phyloP scores from a whole-genome alignment of 2,329 filamentous ascomycete genomes.

The Colletotrichum noveboracense region DNA sequence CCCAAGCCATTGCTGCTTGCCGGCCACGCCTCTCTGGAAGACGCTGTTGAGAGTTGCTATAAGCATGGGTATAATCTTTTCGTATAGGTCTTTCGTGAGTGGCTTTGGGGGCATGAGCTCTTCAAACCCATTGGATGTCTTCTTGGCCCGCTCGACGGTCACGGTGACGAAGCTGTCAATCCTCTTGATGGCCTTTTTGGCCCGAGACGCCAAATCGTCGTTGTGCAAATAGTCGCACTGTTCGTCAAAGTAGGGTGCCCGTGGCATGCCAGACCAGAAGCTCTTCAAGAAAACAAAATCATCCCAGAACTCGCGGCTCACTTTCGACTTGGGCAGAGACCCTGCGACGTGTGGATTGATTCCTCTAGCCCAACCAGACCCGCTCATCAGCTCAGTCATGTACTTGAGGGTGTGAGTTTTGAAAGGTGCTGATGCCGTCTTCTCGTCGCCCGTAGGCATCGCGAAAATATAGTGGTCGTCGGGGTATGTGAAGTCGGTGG shows the following conservation, averaged over 20 bases:
- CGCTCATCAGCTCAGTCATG: slow-evolving; percentile 2
- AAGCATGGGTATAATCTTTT: background rate
- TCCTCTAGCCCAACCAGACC: background rate
- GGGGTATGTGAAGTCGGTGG: background rate
- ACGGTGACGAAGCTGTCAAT: background rate
- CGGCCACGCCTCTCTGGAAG: background rate
- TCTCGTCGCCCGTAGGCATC: background rate
- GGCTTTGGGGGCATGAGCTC: background rate
- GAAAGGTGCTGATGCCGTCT: background rate
- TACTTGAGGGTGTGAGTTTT: background rate
- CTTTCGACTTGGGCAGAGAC: background rate
- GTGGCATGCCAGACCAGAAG: slow-evolving; percentile 2
- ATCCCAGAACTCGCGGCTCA: background rate
- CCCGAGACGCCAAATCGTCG: background rate
- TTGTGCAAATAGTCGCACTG: slow-evolving; percentile 9
- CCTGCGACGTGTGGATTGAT: background rate
- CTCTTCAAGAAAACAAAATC: background rate
- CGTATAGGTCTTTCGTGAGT: background rate
- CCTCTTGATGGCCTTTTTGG: background rate
- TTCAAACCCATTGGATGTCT: background rate
- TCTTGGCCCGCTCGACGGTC: background rate
- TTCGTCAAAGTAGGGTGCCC: background rate
- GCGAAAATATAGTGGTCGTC: slow-evolving; percentile 8
- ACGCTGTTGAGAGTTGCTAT: background rate
- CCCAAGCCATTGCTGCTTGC: background rate